A percentile compares a stretch with the other conserved stretches of the same genome.
Evolutionary conservation across 257 asterid species (phyloP).

Genomic region (Salvia miltiorrhiza): DNA sequence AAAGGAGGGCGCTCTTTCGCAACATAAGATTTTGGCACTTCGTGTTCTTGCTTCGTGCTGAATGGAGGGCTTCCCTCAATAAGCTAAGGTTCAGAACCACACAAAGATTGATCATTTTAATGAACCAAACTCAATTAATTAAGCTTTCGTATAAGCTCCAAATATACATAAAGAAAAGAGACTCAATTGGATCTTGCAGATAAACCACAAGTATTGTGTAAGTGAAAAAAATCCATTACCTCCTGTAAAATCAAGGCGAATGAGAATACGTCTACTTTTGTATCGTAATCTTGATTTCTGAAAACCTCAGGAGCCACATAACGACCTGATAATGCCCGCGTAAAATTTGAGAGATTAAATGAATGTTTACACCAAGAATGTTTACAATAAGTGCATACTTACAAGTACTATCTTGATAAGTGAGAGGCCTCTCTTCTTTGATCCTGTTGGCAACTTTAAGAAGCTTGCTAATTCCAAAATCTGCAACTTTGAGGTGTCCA

Average conservation of each 20-base stretch:
- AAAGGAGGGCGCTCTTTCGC: conserved; percentile 82
- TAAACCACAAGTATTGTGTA: background rate
- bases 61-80: conserved; percentile 87
- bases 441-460: conserved; percentile 68
- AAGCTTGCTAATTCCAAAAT: conserved; percentile 89
- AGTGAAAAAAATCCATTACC: conserved; percentile 38
- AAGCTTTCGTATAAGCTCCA: background rate
- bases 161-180: conserved; percentile 7
- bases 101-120: conserved; percentile 23
- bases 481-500: conserved; percentile 98
- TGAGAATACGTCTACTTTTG: conserved; percentile 96
- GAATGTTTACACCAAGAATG: background rate
- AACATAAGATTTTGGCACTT: conserved; percentile 61
- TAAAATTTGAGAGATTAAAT: background rate
- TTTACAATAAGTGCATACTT: conserved; percentile 30
- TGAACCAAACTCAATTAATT: background rate
- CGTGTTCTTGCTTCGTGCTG: conserved; percentile 44
- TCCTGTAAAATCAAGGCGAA: conserved; percentile 90
- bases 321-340: conserved; percentile 54
- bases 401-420: conserved; percentile 60
- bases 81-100: conserved; percentile 43
- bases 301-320: conserved; percentile 93
- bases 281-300: conserved; percentile 79
- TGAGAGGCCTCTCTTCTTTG: conserved; percentile 62
- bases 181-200: background rate